These are phyloP conservation scores for Septoria petroselini DNA, from an alignment of 2,329 filamentous ascomycete species.

Conservation along the genomic window DNA sequence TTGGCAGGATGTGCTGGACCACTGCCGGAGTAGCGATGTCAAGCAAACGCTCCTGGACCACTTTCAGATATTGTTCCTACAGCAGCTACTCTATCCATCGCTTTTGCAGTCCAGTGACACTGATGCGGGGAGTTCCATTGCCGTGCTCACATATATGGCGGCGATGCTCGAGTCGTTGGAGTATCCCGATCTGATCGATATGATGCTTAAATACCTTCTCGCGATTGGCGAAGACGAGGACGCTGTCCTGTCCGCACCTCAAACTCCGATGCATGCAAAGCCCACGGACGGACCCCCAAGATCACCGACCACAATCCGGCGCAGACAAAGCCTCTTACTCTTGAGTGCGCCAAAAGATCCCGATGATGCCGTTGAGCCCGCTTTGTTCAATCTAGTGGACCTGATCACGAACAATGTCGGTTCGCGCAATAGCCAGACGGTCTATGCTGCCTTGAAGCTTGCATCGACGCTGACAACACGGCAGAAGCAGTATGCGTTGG, in stretches of 20 bases:
- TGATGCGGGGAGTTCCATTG: constrained; percentile 93
- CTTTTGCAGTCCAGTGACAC: constrained; percentile 94
- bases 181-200: constrained; percentile 88
- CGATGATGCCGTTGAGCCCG: constrained; percentile 72
- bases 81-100: constrained; percentile 94
- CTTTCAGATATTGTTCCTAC: constrained; percentile 93
- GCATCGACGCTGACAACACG: constrained; percentile 80
- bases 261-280: constrained; percentile 65
- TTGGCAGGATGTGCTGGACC: constrained; percentile 97
- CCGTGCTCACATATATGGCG: constrained; percentile 87
- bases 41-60: constrained; percentile 92
- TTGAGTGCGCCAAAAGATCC: constrained; percentile 74
- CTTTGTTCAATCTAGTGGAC: constrained; percentile 90
- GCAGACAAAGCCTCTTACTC: constrained; percentile 85
- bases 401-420: constrained; percentile 80
- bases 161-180: constrained; percentile 88
- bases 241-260: constrained; percentile 38
- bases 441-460: constrained; percentile 82
- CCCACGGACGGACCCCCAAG: constrained; percentile 21
- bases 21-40: constrained; percentile 87
- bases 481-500: constrained; percentile 82
- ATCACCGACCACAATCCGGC: constrained; percentile 64
- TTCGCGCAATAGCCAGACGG: constrained; percentile 82
- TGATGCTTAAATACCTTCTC: constrained; percentile 88
- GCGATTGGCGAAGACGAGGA: constrained; percentile 64